These are phyloP conservation scores for Neurospora tetraspora DNA, from an alignment of 495 filamentous ascomycete species.

Conservation along the genomic window DNA sequence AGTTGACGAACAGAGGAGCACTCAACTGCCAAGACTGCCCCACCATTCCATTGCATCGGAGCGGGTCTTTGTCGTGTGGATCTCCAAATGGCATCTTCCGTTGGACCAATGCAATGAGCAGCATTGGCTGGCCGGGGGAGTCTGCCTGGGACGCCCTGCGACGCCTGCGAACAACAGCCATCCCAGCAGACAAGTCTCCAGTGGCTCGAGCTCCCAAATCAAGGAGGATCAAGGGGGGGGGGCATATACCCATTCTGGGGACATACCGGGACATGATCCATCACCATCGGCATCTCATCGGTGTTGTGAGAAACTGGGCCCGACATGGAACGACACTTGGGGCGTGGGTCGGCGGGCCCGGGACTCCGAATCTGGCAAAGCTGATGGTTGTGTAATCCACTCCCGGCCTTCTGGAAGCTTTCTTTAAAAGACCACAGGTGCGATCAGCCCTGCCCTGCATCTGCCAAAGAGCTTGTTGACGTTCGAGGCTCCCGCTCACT, in stretches of 20 bases:
- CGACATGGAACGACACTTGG: too few species aligned
- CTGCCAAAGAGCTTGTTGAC: neutral
- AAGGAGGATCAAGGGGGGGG: neutral
- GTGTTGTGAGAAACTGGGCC: neutral
- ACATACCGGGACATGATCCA: neutral
- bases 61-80: neutral
- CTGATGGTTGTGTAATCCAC: neutral
- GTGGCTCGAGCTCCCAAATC: neutral
- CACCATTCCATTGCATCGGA: neutral
- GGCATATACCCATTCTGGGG: too few species aligned
- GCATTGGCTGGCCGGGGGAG: neutral
- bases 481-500: neutral
- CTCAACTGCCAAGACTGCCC: neutral
- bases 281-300: neutral
- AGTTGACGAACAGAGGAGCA: neutral
- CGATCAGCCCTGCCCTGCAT: conserved; percentile 17
- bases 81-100: neutral
- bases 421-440: conserved; percentile 9
- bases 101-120: neutral
- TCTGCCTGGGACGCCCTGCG: neutral
- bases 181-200: neutral
- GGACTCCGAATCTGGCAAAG: conserved; percentile 2
- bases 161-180: neutral
- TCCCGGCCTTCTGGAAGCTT: conserved; percentile 17
- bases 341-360: neutral